phyloP scores from a whole-genome alignment of 257 asterid genomes.

The Fraxinus cuspidata region DNA sequence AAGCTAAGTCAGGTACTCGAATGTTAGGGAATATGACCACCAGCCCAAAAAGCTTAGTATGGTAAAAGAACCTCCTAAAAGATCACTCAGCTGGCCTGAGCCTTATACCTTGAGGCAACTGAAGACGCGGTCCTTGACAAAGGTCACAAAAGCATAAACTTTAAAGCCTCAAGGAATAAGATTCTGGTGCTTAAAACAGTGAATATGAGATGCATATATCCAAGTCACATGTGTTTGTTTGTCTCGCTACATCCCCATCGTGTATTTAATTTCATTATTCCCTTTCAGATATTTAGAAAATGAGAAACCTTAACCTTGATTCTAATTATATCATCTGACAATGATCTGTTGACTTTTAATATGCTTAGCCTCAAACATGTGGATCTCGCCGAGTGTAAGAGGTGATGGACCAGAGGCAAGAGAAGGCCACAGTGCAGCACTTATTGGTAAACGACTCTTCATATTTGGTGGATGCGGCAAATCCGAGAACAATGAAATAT shows the following conservation, averaged over 20 bases:
- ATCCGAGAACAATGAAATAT: constrained; percentile 61
- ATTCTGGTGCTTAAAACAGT: too few species aligned
- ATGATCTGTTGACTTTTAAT: constrained; percentile 14
- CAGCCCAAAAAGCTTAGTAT: too few species aligned
- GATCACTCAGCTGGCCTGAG: too few species aligned
- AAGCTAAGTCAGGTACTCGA: too few species aligned
- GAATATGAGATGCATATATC: too few species aligned
- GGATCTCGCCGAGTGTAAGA: constrained; percentile 80
- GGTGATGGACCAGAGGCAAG: constrained; percentile 93
- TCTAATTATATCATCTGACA: constrained; percentile 5
- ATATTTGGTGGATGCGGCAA: constrained; percentile 97
- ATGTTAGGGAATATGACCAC: too few species aligned
- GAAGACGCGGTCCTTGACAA: too few species aligned
- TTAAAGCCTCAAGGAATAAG: too few species aligned
- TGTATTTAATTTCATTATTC: not conserved
- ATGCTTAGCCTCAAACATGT: constrained; percentile 69
- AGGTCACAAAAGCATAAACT: too few species aligned
- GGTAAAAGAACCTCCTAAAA: too few species aligned
- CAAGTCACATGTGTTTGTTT: too few species aligned
- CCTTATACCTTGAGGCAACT: too few species aligned
- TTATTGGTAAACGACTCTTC: constrained; percentile 84
- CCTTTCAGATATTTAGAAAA: constrained; percentile 7
- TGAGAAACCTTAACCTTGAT: constrained; percentile 14
- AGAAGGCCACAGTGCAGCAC: constrained; percentile 98
- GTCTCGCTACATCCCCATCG: not conserved